Evolutionary conservation across 2,329 filamentous ascomycete species (phyloP).

Genomic region (Verticillium dahliae): DNA sequence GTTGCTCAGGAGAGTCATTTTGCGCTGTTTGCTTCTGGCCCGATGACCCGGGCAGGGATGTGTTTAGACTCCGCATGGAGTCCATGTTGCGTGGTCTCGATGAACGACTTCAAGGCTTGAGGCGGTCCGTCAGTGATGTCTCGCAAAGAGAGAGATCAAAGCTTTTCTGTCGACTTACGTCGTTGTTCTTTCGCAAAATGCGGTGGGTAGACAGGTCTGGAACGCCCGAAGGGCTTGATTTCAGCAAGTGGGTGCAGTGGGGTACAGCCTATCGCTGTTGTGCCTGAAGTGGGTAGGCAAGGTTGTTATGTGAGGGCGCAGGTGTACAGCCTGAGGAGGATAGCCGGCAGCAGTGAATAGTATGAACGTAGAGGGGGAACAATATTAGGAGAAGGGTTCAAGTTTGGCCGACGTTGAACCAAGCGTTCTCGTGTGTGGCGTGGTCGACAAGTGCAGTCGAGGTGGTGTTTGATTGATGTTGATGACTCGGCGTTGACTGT

Average conservation of each 20-base stretch:
- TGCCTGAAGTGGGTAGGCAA: not conserved
- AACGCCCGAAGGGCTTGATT: conserved; percentile 3
- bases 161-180: not conserved
- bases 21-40: conserved; percentile 18
- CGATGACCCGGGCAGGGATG: conserved; percentile 13
- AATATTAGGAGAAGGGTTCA: not conserved
- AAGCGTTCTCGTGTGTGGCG: not conserved
- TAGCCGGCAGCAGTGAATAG: too few species aligned
- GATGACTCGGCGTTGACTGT: not conserved
- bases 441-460: not conserved
- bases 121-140: not conserved
- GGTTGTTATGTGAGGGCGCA: not conserved
- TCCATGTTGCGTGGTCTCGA: conserved; percentile 17
- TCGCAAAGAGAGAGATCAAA: not conserved
- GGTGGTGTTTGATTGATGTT: not conserved
- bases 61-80: conserved; percentile 22
- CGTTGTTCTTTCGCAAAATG: not conserved
- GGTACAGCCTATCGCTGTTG: not conserved
- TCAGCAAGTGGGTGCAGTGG: not conserved
- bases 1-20: conserved; percentile 48
- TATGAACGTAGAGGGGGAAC: too few species aligned
- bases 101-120: not conserved
- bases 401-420: not conserved
- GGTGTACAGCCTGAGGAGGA: not conserved
- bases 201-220: not conserved